Evolutionary conservation across 345 rosid genomes (phyloP), one percentile per base, ranked within the genome.

Genomic region (Euclidium syriacum): DNA sequence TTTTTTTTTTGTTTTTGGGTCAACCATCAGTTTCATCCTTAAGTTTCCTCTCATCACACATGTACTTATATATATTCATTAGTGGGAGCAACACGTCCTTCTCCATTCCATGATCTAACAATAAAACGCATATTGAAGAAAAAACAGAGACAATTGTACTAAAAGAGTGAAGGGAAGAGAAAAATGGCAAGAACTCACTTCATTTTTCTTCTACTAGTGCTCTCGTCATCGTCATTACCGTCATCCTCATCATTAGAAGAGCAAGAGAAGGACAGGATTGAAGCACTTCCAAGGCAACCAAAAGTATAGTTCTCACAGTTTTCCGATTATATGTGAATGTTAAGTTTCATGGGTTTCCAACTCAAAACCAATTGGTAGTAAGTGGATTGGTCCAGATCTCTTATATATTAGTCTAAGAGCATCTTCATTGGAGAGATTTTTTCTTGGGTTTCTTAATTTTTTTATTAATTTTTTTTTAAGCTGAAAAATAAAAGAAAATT

Each of bases 211-310:
- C 46, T 58, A 38, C 9, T 59, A 26, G 49, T 42, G 16, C 30
- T 60, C n/a, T 58, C 20, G 34, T 44, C 64, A 20, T 39, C n/a
- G 29, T 50, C 17, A n/a, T n/a, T n/a, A 44, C 42, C 44, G 56
- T 38, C 38, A 52, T 33, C 40, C 20, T 32, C 68, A 53, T 53
- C 62, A 53, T 71, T 77, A 9, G 57, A 55, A 32, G 70, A 83
- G 64, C 96, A 86, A 81, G 81, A 78, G 52, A 58, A 61, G 32
- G 98, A 92, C 72, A 74, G 82, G 58, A 85, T 92, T 68, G 72
- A 83, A n/a, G 60, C 73, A 29, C 97, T 92, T 44, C 97, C 95
- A 0, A 97, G 98, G 5, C 98, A 89, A 52, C 98, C 97, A 14
- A 41, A 76, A 11, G 91, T 87, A 17, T 44, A 57, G 15, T 92